phyloP scores from a whole-genome alignment of 2,329 filamentous ascomycete genomes.

The Fusarium acutatum region DNA sequence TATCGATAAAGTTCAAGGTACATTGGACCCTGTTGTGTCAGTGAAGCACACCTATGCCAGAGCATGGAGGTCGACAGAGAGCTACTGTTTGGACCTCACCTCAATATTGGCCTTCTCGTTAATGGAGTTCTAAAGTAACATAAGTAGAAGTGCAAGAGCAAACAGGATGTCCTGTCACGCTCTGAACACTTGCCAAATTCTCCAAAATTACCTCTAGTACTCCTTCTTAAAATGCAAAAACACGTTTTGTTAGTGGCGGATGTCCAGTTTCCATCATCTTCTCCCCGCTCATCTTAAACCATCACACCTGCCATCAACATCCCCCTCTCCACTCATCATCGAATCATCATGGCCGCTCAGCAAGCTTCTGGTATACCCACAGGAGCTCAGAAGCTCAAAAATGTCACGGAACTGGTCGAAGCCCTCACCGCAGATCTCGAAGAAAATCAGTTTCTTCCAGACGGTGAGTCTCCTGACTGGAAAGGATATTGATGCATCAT shows the following conservation, averaged over 20 bases:
- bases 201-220: not conserved
- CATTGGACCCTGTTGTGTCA: not conserved
- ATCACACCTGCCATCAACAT: constrained; percentile 2
- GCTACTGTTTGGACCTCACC: not conserved
- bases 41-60: not conserved
- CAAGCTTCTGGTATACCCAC: constrained; percentile 45
- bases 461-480: constrained; percentile 55
- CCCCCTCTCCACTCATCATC: not conserved
- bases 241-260: constrained; percentile 25
- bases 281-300: constrained; percentile 19
- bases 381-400: constrained; percentile 65
- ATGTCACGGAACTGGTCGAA: constrained; percentile 71
- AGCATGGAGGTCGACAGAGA: not conserved
- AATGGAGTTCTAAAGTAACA: not conserved
- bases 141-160: not conserved
- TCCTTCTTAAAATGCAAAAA: not conserved
- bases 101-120: not conserved
- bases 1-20: not conserved
- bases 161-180: not conserved
- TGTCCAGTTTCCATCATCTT: constrained; percentile 14
- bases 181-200: not conserved
- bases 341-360: constrained; percentile 32
- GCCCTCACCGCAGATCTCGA: constrained; percentile 70
- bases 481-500: not conserved
- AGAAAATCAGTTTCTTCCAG: constrained; percentile 63